These are phyloP conservation scores for Arachis stenosperma DNA, from an alignment of 306 rosid species.

Conservation along the genomic window DNA sequence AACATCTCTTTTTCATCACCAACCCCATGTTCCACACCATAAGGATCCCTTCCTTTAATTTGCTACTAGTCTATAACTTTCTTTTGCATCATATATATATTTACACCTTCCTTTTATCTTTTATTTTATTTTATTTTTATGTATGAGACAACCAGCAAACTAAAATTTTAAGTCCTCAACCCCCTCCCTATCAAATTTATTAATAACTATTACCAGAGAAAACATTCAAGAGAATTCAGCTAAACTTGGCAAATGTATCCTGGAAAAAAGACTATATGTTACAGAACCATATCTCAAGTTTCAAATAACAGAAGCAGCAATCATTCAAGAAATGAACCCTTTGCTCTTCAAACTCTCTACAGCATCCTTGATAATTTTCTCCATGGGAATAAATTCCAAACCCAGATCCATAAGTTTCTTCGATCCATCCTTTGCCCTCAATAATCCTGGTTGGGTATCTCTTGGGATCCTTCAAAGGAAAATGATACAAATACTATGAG, in stretches of 20 bases:
- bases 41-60: too few species aligned
- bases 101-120: too few species aligned
- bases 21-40: too few species aligned
- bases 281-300: not conserved
- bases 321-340: conserved; percentile 62
- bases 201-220: not conserved
- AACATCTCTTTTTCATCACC: too few species aligned
- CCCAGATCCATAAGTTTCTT: conserved; percentile 78
- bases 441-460: conserved; percentile 80
- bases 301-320: conserved; percentile 5
- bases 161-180: not conserved
- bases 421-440: conserved; percentile 65
- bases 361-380: conserved; percentile 80
- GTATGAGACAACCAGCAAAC: too few species aligned
- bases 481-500: conserved; percentile 20
- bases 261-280: conserved; percentile 28
- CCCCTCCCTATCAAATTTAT: not conserved
- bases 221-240: not conserved
- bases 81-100: too few species aligned
- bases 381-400: conserved; percentile 78
- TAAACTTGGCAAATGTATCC: conserved; percentile 8
- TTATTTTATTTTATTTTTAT: too few species aligned
- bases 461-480: conserved; percentile 52
- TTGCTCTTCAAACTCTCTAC: conserved; percentile 79
- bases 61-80: too few species aligned